Base-by-base conservation (phyloP, 2,329 filamentous ascomycete species). In the Apiospora arundinis region DNA sequence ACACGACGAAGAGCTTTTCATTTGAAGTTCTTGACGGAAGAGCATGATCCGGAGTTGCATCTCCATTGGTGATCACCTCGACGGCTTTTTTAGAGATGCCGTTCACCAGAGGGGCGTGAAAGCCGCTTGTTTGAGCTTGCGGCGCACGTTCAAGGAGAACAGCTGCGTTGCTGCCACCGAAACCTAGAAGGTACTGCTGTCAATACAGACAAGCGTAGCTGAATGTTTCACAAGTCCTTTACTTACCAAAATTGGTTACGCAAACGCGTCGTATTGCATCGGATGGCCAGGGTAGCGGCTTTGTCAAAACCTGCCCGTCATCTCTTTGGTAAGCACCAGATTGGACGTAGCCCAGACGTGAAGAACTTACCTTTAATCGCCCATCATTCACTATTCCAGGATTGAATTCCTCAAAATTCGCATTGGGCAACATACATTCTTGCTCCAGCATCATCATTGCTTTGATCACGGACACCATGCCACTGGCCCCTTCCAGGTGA, bases 401-500 rank as follows among this genome's bases (percentile, higher is more conserved):
- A 14, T 66, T 66, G 37, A 66, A 42, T 18, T 66, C 18, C 21
- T 66, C 60, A 8, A 66, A 66, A 12, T 66, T 66, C 18, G 60
- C 60, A 8, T 66, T 66, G 3, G 60, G 60, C 21, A 66, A 25
- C 60, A 66, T 14, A 14, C 32, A n/a, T 14, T 44, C 32, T n/a
- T 44, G 21, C 21, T 44, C 60, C 2, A 66, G 32, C 60, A 66
- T 66, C 60, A 66, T 25, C 7, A 66, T 42, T 18, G 60, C 32
- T 14, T 66, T 44, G 7, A 66, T 32, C 32, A 66, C 60, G 4
- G 60, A 66, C 12, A 66, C n/a, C 37, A 66, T 21, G 4, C 60
- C 60, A 18, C 60, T 66, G 8, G 40, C 60, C 12, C 37, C 60
- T 14, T 66, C 60, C 18, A 66, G 11, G 5, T 66, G 60, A 0